Base-by-base conservation (phyloP, 805 yeast species). In the Kodamaea hsintzibuensis region DNA sequence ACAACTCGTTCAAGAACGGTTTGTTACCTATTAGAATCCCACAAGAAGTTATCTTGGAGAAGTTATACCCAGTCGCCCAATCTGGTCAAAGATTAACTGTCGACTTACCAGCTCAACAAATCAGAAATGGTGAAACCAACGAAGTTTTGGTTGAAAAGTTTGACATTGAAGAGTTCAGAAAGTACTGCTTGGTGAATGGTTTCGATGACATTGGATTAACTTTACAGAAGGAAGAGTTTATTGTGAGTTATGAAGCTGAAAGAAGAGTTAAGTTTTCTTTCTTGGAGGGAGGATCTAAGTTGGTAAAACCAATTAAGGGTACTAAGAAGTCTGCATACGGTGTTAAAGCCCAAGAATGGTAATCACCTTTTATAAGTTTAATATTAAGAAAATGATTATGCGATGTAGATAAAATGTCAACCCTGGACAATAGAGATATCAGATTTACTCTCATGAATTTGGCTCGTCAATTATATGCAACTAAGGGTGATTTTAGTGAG, bases 191-290 rank as follows among this genome's bases (percentile, higher is more conserved):
- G 63, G 78, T 93, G 53, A 91, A 95, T 61, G 99, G 99, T 59
- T 84, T 95, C 57, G 99, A 95, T 71, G 99, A 95, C 70, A 95
- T 95, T 73, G 98, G 98, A 43, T 82, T 95, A 66, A 95, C 99
- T 50, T 76, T 95, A 64, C 93, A 91, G 73, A 91, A 91, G 74
- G 97, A 90, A 74, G 83, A 83, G 51, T 84, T 64, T 71, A 95
- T 95, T 62, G 54, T 70, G 51, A 79, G 83, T 62, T 95, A 84
- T 66, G 99, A 95, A 78, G 82, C 74, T 18, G 73, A 75, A 59
- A 89, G 99, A 81, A 85, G 81, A 68, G 85, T 80, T 50, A 85
- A 78, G 69, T 95, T 89, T 70, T 90, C 97, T 8, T 95, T 96
- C 84, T 82, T 92, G 69, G 98, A 92, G 78, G 91, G 95, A 59